Base-by-base conservation (phyloP, 805 yeast species). In the Candida multigemmis region DNA sequence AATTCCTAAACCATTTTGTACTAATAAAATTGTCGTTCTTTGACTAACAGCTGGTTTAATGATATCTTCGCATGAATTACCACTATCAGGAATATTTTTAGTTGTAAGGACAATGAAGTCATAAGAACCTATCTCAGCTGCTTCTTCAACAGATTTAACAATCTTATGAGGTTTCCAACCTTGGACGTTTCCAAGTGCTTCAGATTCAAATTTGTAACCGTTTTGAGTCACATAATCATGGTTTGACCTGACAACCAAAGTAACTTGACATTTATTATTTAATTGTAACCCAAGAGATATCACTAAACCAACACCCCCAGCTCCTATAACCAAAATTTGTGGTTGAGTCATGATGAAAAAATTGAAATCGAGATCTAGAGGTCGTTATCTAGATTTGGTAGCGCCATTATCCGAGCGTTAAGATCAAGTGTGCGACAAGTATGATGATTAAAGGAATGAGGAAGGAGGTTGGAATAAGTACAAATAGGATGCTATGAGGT, bases 291-390 rank as follows among this genome's bases (percentile, higher is more conserved):
- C 71, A 26, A 76, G 65, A 0, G 93, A 83, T 2, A 79, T 76
- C 18, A 84, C 70, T 11, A 84, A 67, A 19, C 95, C 95, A 7
- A 84, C 91, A 20, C 94, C 94, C 10, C 94, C 95, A 22, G 84
- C 68, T 7, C 94, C 94, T 21, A 83, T 67, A 7, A 83, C 56
- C 8, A 83, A 57, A 11, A 77, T 74, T 22, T 42, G 51, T 5
- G 53, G 47, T 27, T 20, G 19, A n/a, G n/a, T n/a, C n/a, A n/a
- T n/a, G n/a, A n/a, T n/a, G n/a, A n/a, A n/a, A n/a, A n/a, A n/a
- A n/a, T n/a, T n/a, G n/a, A n/a, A n/a, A n/a, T n/a, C n/a, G n/a
- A n/a, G n/a, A n/a, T n/a, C n/a, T n/a, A n/a, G n/a, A n/a, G n/a
- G n/a, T n/a, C n/a, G n/a, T n/a, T n/a, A n/a, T n/a, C n/a, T n/a